phyloP scores from a whole-genome alignment of 2,329 filamentous ascomycete species.

The Fusarium coicis region DNA sequence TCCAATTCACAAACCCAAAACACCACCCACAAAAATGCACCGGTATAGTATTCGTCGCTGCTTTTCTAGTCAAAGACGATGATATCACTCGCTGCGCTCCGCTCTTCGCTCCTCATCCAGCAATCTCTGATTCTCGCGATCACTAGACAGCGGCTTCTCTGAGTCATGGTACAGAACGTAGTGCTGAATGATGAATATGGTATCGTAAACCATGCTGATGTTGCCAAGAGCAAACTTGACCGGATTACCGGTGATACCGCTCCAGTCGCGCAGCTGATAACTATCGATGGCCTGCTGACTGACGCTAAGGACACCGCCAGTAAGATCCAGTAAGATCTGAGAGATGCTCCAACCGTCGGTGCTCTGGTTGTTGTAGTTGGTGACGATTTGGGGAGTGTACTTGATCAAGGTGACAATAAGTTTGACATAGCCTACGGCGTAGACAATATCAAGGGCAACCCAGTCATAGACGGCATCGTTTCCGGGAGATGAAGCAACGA shows the following conservation, averaged over 20 bases:
- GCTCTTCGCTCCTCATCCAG: slow-evolving; percentile 44
- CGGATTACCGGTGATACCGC: slow-evolving; percentile 88
- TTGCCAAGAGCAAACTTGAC: slow-evolving; percentile 90
- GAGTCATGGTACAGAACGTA: slow-evolving; percentile 75
- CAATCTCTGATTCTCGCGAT: slow-evolving; percentile 42
- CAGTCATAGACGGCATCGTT: slow-evolving; percentile 59
- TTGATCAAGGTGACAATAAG: slow-evolving; percentile 89
- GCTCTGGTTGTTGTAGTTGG: slow-evolving; percentile 86
- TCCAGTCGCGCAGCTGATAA: slow-evolving; percentile 86
- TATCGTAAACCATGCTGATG: slow-evolving; percentile 85
- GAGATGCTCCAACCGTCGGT: slow-evolving; percentile 89
- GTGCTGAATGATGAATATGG: slow-evolving; percentile 89
- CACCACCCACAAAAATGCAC: neutral
- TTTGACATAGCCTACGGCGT: slow-evolving; percentile 87
- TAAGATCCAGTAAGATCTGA: slow-evolving; percentile 85
- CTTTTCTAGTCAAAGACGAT: neutral
- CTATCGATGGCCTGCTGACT: slow-evolving; percentile 87
- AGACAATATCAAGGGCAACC: slow-evolving; percentile 72
- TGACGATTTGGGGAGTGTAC: slow-evolving; percentile 86
- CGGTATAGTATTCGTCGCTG: neutral
- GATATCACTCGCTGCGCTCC: slow-evolving; percentile 19
- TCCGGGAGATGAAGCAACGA: slow-evolving; percentile 55
- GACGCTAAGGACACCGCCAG: slow-evolving; percentile 83
- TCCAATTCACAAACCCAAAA: slow-evolving; percentile 15
- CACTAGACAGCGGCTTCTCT: slow-evolving; percentile 11